Percentiles rank a stretch among this genome's conserved stretches.
These are phyloP conservation scores for Aureobasidium lini DNA, from an alignment of 2,329 filamentous ascomycete genomes.

Conservation along the genomic window DNA sequence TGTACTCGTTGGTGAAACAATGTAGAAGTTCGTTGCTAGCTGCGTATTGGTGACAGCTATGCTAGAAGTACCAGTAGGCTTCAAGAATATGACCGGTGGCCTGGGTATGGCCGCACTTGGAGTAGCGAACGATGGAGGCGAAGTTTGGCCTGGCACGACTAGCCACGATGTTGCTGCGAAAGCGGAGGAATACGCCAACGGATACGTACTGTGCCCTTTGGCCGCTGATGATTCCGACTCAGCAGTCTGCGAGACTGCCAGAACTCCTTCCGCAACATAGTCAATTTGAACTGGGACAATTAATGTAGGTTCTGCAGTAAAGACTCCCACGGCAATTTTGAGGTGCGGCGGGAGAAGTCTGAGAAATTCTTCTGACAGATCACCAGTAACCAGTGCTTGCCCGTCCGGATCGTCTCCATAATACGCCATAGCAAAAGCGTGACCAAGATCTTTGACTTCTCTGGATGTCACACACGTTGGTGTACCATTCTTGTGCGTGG, in stretches of 20 bases:
- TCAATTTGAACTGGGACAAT: conserved; percentile 35
- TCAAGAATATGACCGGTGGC: conserved; percentile 19
- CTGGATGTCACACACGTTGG: conserved; percentile 27
- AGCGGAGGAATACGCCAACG: not conserved
- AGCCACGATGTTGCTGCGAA: not conserved
- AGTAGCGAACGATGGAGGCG: not conserved
- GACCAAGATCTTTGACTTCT: conserved; percentile 27
- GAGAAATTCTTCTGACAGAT: not conserved
- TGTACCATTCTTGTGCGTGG: conserved; percentile 23
- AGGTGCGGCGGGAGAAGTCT: conserved; percentile 18
- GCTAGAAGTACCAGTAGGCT: not conserved
- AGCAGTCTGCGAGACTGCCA: conserved; percentile 13
- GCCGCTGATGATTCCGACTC: not conserved
- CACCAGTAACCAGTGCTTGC: conserved; percentile 23
- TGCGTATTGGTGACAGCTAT: not conserved
- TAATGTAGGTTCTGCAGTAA: conserved; percentile 35
- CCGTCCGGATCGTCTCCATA: conserved; percentile 26
- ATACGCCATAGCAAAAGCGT: conserved; percentile 32
- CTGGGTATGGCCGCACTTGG: not conserved
- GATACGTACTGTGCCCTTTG: not conserved
- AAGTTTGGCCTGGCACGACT: not conserved
- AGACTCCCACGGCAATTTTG: conserved; percentile 27
- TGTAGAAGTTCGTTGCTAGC: conserved; percentile 7
- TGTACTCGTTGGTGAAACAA: not conserved
- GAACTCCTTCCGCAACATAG: conserved; percentile 23